phyloP scores from a whole-genome alignment of 1,284 basidiomycete genomes.

The Phaffia rhodozyma region DNA sequence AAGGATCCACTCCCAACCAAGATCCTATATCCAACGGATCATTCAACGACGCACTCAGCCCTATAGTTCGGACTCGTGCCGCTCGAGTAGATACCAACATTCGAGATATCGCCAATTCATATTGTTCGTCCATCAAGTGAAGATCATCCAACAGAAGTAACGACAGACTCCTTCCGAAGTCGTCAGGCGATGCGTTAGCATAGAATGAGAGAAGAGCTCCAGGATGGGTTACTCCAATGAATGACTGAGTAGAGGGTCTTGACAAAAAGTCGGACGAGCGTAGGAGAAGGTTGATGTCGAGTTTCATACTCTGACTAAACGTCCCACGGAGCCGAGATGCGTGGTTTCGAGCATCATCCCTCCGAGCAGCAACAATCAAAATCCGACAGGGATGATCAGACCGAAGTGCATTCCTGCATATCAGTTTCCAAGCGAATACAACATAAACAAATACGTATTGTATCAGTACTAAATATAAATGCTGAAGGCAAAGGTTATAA shows the following conservation, averaged over 20 bases:
- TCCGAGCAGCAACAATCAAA: constrained; percentile 31
- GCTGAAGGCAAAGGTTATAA: constrained; percentile 2
- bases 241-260: constrained; percentile 18
- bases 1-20: constrained; percentile 66
- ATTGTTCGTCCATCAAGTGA: constrained; percentile 66
- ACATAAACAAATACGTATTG: not conserved
- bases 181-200: constrained; percentile 21
- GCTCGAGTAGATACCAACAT: constrained; percentile 48
- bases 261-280: constrained; percentile 24
- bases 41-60: constrained; percentile 62
- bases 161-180: constrained; percentile 41
- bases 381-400: constrained; percentile 27
- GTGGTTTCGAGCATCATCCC: constrained; percentile 31
- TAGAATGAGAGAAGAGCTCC: constrained; percentile 35
- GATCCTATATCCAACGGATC: constrained; percentile 67
- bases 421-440: not conserved
- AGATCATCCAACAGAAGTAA: constrained; percentile 75
- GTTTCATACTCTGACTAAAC: constrained; percentile 20
- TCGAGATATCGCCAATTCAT: constrained; percentile 69
- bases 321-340: constrained; percentile 27
- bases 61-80: constrained; percentile 59
- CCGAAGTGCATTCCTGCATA: constrained; percentile 31
- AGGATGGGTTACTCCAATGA: constrained; percentile 34
- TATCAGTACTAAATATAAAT: not conserved
- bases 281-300: constrained; percentile 24